Evolutionary conservation across 2,329 filamentous ascomycete species (phyloP), one percentile per base, ranked within the genome.

Genomic region (Graphiopsis chlorocephala): DNA sequence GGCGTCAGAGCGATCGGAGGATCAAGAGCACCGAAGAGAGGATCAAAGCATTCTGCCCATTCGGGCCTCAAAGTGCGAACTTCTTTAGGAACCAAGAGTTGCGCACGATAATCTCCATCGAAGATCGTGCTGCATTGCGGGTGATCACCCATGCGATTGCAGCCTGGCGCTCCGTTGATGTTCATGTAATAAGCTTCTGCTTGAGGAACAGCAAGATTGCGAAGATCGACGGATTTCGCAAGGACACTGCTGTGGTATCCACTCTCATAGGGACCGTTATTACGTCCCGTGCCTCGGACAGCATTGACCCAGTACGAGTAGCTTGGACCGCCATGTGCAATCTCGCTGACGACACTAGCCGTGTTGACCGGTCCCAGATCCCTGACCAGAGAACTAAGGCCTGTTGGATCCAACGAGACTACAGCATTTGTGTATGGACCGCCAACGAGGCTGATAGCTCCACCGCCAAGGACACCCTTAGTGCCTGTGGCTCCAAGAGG

Each of bases 111-210:
- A 10, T 45, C 62, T 8, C 47, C 62, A 17, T 64, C 62, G 55
- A 50, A 64, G 15, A 64, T 64, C 7, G 62, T 64, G 62, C 56
- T 64, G 29, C 62, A 64, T 14, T 64, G 45, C 17, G 62, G 62
- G 25, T 64, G 62, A n/a, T 42, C 53, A 14, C 62, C 62, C 31
- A 57, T 45, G 5, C 53, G 29, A 17, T 64, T 64, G 45, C 62
- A 64, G 11, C 62, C 62, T 28, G 50, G 50, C 15, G 61, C 47
- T 3, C 50, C 61, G 33, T 63, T 63, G 61, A 63, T 63, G 23
- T 63, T 63, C 52, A 63, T 31, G 26, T 63, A 63, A 17, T 63
- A 63, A 20, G 61, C 61, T 25, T 55, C 50, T 2, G 61, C 50
- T 20, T 35, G 12, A 3, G 61, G 61, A 12, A 63, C 61, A 2